phyloP scores from a whole-genome alignment of 2,329 filamentous ascomycete species.

The Trichoderma sp. region DNA sequence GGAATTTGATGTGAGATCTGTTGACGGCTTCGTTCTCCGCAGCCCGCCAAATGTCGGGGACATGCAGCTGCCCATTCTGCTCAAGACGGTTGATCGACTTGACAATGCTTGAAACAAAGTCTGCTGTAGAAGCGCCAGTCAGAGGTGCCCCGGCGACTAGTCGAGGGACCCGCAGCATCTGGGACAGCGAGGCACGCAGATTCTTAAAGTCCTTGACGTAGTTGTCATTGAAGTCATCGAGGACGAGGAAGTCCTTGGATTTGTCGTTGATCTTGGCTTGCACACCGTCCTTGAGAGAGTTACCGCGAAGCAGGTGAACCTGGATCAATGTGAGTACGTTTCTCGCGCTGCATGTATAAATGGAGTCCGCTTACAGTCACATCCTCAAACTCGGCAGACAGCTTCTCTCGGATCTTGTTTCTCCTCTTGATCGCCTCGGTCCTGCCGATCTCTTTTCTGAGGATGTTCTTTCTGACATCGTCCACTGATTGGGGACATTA shows the following conservation, averaged over 20 bases:
- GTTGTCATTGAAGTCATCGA: constrained; percentile 24
- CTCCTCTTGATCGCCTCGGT: constrained; percentile 22
- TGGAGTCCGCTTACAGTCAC: constrained; percentile 8
- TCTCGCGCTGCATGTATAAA: too few relatives aligned
- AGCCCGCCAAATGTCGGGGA: constrained; percentile 22
- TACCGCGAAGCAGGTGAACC: constrained; percentile 23
- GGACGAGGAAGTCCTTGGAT: constrained; percentile 15
- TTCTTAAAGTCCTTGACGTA: constrained; percentile 26
- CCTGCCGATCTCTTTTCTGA: constrained; percentile 23
- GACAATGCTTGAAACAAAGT: constrained; percentile 24
- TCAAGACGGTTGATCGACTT: constrained; percentile 25
- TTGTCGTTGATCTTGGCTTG: constrained; percentile 23
- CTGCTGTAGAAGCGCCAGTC: constrained; percentile 13
- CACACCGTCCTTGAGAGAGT: constrained; percentile 22
- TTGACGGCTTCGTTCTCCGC: constrained; percentile 23
- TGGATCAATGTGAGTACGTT: neutral
- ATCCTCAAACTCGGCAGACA: constrained; percentile 21
- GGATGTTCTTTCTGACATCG: constrained; percentile 25
- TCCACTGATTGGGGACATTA: constrained; percentile 13
- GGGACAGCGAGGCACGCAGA: constrained; percentile 8
- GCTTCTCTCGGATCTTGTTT: constrained; percentile 26
- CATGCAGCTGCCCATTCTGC: constrained; percentile 21
- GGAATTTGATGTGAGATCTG: constrained; percentile 24
- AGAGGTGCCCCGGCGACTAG: constrained; percentile 20
- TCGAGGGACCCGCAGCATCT: constrained; percentile 17